Evolutionary conservation across 257 asterid genomes (phyloP).

Genomic region (Ligustrum vulgare): DNA sequence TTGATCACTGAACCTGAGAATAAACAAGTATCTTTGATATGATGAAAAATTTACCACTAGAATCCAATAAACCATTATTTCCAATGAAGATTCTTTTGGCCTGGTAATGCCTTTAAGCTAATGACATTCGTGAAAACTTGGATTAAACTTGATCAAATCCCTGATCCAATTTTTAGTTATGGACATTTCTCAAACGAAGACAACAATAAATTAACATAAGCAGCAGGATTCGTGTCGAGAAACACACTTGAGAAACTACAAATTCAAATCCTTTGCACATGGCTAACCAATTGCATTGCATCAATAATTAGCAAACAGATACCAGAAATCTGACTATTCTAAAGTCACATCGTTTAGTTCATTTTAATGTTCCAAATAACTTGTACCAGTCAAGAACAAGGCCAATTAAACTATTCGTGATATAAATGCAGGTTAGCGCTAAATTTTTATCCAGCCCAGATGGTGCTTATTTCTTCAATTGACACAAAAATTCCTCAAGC

Average conservation of each 20-base stretch:
- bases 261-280: not conserved
- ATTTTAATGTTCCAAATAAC: not conserved
- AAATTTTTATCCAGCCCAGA: slow-evolving; percentile 11
- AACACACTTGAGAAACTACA: slow-evolving; percentile 1
- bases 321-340: slow-evolving; percentile 17
- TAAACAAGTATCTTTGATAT: slow-evolving; percentile 1
- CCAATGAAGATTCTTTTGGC: slow-evolving; percentile 6
- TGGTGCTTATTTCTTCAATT: too few relatives aligned
- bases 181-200: too few relatives aligned
- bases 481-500: too few relatives aligned
- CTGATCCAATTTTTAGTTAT: too few relatives aligned
- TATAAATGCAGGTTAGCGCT: slow-evolving; percentile 13
- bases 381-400: slow-evolving; percentile 16
- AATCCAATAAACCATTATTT: slow-evolving; percentile 14
- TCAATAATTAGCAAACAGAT: slow-evolving; percentile 16
- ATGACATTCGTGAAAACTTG: not conserved
- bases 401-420: slow-evolving; percentile 5
- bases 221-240: not conserved
- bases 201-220: not conserved
- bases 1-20: not conserved
- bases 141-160: too few relatives aligned
- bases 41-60: not conserved
- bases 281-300: slow-evolving; percentile 29
- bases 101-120: slow-evolving; percentile 6
- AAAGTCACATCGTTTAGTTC: slow-evolving; percentile 14